These are phyloP conservation scores for Camelina sativa DNA, from an alignment of 345 rosid genomes.

Conservation along the genomic window DNA sequence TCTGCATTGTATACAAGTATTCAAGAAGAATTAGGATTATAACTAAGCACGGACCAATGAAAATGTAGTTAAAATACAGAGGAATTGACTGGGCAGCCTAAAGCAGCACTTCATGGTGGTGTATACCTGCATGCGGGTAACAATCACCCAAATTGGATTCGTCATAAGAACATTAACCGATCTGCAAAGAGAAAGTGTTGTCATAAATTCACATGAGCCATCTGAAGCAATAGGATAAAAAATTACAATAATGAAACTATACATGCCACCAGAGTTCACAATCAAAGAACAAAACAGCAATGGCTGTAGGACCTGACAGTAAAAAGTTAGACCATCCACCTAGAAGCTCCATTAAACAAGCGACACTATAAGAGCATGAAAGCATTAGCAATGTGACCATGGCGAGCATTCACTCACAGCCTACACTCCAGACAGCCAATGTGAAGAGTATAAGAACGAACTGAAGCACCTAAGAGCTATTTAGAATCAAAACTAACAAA, in stretches of 20 bases:
- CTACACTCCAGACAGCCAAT: constrained; percentile 18
- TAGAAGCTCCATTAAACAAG: constrained; percentile 15
- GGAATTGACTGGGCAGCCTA: background rate
- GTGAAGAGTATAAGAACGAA: background rate
- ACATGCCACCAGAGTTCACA: constrained; percentile 17
- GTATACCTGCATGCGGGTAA: constrained; percentile 96
- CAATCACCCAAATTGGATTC: constrained; percentile 97
- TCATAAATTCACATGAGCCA: constrained; percentile 29
- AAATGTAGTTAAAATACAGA: background rate
- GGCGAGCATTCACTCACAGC: background rate
- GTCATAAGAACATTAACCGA: constrained; percentile 90
- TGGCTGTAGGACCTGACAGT: constrained; percentile 8
- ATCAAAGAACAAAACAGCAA: background rate
- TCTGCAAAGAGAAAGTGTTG: constrained; percentile 53
- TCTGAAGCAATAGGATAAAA: background rate
- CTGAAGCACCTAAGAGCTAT: background rate
- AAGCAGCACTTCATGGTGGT: background rate
- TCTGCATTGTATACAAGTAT: constrained; percentile 56
- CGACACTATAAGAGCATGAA: constrained; percentile 17
- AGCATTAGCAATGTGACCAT: constrained; percentile 13
- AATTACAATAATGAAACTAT: background rate
- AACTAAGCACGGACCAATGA: background rate
- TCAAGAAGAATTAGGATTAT: constrained; percentile 23
- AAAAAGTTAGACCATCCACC: constrained; percentile 11
- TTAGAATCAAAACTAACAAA: background rate